phyloP scores from a whole-genome alignment of 2,329 filamentous ascomycete species.

The Capronia coronata region DNA sequence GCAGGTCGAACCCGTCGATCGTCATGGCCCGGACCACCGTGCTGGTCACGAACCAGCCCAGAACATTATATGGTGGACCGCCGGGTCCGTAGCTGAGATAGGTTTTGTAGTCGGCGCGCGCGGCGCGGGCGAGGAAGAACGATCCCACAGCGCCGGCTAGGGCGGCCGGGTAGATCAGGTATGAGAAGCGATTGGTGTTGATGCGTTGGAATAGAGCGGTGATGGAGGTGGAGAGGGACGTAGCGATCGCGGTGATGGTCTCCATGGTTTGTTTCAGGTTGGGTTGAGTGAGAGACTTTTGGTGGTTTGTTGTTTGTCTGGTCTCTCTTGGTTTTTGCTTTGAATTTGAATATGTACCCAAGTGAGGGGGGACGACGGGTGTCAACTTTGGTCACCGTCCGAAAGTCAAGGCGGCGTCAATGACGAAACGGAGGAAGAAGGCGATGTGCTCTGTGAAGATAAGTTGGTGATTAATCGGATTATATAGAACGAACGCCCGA shows the following conservation, averaged over 20 bases:
- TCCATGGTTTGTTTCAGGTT: too few relatives aligned
- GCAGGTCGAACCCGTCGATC: conserved; percentile 6
- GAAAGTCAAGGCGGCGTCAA: too few relatives aligned
- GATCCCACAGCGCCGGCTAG: not conserved
- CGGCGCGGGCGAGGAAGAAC: not conserved
- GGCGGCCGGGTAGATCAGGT: not conserved
- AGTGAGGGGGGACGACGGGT: too few relatives aligned
- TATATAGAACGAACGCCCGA: too few relatives aligned
- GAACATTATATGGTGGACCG: conserved; percentile 33
- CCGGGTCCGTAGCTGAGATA: conserved; percentile 34
- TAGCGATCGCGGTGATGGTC: not conserved
- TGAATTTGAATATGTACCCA: too few relatives aligned
- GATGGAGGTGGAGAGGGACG: not conserved
- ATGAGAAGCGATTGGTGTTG: not conserved
- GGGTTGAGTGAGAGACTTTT: too few relatives aligned
- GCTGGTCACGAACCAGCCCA: conserved; percentile 32
- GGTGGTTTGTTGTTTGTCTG: too few relatives aligned
- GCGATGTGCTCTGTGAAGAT: too few relatives aligned
- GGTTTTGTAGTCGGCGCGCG: conserved; percentile 29
- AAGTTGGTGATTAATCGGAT: too few relatives aligned
- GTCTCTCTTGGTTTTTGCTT: too few relatives aligned
- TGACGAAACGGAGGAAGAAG: too few relatives aligned
- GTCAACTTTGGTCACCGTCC: too few relatives aligned
- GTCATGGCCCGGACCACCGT: not conserved
- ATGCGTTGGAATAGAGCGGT: not conserved